Conservation (phyloP, 202 grass and related monocot genomes). For the Miscanthus sacchariflorus region DNA sequence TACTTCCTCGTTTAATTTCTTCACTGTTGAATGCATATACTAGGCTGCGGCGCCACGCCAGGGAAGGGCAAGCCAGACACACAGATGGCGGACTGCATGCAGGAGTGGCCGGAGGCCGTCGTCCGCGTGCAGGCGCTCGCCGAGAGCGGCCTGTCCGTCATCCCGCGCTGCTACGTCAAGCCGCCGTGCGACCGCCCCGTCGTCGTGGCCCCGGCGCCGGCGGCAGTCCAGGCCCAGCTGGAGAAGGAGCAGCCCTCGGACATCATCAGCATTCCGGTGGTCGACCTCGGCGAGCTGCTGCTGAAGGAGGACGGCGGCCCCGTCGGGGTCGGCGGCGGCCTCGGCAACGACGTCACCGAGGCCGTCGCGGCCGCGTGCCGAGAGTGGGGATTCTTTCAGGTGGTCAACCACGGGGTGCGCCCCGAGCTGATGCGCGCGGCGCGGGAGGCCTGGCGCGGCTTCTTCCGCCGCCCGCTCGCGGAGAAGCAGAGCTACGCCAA, state of each 20-base stretch:
- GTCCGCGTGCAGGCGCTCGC: constrained; percentile 78
- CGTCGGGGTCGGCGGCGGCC: background rate
- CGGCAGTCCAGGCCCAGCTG: background rate
- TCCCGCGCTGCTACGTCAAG: constrained; percentile 81
- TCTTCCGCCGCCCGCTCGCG: constrained; percentile 67
- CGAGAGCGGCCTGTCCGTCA: constrained; percentile 64
- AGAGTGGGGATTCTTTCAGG: constrained; percentile 94
- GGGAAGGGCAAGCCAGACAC: background rate
- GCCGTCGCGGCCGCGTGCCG: constrained; percentile 68
- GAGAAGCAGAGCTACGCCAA: constrained; percentile 80
- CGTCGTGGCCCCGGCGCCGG: background rate
- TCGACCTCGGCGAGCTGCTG: constrained; percentile 56
- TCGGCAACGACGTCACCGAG: background rate
- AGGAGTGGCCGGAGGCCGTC: constrained; percentile 76
- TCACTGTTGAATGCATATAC: constrained; percentile 44
- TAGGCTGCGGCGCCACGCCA: background rate
- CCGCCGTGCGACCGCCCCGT: constrained; percentile 66
- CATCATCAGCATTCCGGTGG: constrained; percentile 56
- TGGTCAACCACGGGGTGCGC: constrained; percentile 85
- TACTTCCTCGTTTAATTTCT: background rate
- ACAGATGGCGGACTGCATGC: constrained; percentile 57
- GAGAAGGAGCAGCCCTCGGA: background rate
- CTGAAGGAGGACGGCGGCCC: background rate
- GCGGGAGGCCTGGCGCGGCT: constrained; percentile 73
- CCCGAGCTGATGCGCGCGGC: constrained; percentile 64